Base-by-base conservation (phyloP, 306 rosid genomes). In the Prunus campanulata region DNA sequence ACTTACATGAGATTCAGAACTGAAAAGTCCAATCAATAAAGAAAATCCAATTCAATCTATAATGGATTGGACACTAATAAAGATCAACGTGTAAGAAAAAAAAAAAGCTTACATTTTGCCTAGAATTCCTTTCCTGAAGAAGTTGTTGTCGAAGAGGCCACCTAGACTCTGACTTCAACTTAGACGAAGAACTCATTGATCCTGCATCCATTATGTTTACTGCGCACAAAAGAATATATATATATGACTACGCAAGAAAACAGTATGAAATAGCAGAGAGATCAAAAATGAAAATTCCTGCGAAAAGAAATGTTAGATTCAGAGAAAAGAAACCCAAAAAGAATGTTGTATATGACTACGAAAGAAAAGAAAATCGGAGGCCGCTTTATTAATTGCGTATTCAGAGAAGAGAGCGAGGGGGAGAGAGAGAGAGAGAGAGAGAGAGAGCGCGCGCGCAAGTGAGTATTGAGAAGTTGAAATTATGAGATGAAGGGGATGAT, bases 171-270 rank as follows among this genome's bases (percentile, higher is more conserved):
- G 52, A 50, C 65, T 81, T 81, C 52, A 50, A 3, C 20, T 57
- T 63, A 7, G 82, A 73, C 2, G 81, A 77, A 73, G 75, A 83
- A 64, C 35, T 80, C 74, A 80, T 48, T 20, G 78, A 85, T 66
- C 86, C 88, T 85, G 88, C 81, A 81, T 85, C 88, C 88, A 85
- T 78, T 13, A 8, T 68, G 27, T 35, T 69, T 54, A 81, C 44
- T 66, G 59, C 65, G 77, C 79, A 11, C 69, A 77, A 52, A 63
- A 30, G 10, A 74, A 44, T 2, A 78, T 18, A 32, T 35, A 32
- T 35, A 66, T 55, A 55, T 19, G 0, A 22, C 61, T 61, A 57
- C 54, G 25, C 57, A 15, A 24, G 24, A 35, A 24, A 15, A 65
- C 30, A 65, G 16, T 16, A 25, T n/a, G 4, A 32, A 25, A 66